phyloP scores from a whole-genome alignment of 345 rosid species.

The Ailanthus altissimus region DNA sequence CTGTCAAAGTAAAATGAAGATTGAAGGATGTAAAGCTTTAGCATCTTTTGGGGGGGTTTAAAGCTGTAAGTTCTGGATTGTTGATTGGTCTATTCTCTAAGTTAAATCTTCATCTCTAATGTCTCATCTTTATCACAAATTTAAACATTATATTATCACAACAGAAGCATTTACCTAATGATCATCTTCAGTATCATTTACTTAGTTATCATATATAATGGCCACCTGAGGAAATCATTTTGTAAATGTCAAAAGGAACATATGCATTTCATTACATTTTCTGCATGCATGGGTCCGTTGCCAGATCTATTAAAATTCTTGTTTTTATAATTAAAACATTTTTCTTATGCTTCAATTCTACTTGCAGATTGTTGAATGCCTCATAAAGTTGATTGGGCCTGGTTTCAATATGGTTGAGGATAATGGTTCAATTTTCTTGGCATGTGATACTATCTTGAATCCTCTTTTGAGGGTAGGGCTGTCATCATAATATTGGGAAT shows the following conservation, averaged over 20 bases:
- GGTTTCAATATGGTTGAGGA: constrained; percentile 42
- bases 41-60: constrained; percentile 61
- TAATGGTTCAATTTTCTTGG: constrained; percentile 58
- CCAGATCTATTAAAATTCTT: not conserved
- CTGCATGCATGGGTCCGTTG: not conserved
- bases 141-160: not conserved
- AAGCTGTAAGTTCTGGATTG: constrained; percentile 52
- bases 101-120: not conserved
- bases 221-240: not conserved
- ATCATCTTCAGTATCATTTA: constrained; percentile 7
- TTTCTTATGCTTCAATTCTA: not conserved
- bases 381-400: constrained; percentile 54
- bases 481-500: constrained; percentile 10
- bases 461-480: constrained; percentile 73
- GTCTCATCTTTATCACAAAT: constrained; percentile 6
- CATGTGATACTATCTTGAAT: constrained; percentile 84
- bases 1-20: constrained; percentile 76
- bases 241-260: not conserved
- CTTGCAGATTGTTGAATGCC: constrained; percentile 72
- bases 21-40: constrained; percentile 67
- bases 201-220: constrained; percentile 7
- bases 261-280: not conserved
- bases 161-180: constrained; percentile 6
- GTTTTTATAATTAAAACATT: not conserved
- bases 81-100: constrained; percentile 12